Base-by-base conservation (phyloP, 805 yeast species). In the Pichia occidentalis region DNA sequence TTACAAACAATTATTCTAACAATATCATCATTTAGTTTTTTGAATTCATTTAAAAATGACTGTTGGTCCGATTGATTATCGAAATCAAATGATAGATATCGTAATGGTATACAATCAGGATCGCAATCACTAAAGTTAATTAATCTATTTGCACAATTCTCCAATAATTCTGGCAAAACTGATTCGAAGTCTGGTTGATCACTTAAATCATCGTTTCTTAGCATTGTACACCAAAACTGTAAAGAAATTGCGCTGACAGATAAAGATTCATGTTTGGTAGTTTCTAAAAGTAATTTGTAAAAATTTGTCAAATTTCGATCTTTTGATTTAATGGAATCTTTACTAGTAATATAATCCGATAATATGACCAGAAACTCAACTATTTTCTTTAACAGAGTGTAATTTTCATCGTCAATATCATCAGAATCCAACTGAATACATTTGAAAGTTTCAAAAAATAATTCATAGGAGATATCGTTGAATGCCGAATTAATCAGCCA, bases 361-460 rank as follows among this genome's bases (percentile, higher is more conserved):
- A 86, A 63, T 0, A 87, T 82, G 18, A 92, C 95, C 24, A 88
- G 76, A 85, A 90, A 83, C 55, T 92, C 98, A 4, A 88, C 95
- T 12, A 90, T 71, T 61, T 90, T 90, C 57, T 92, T 92, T 44
- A 85, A 63, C 41, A 90, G 71, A 1, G 94, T 79, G 56, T 92
- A 92, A 24, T 75, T 69, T 40, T 73, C 74, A 50, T 87, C 97
- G 40, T 61, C 63, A 17, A 87, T 69, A 51, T 79, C 85, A 42
- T 80, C 78, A 0, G 85, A 75, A 43, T 75, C 75, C 3, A 79
- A 56, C 45, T 76, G 75, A 36, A 84, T 68, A 25, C 73, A 68
- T 20, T 62, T 59, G 56, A 80, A 88, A 22, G 85, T 84, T 32
- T 68, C 71, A 24, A 73, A 61, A 34, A 92, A 67, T 52, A 85